These are phyloP conservation scores for Xylogone sp. DNA, from an alignment of 2,329 filamentous ascomycete genomes.

Conservation along the genomic window DNA sequence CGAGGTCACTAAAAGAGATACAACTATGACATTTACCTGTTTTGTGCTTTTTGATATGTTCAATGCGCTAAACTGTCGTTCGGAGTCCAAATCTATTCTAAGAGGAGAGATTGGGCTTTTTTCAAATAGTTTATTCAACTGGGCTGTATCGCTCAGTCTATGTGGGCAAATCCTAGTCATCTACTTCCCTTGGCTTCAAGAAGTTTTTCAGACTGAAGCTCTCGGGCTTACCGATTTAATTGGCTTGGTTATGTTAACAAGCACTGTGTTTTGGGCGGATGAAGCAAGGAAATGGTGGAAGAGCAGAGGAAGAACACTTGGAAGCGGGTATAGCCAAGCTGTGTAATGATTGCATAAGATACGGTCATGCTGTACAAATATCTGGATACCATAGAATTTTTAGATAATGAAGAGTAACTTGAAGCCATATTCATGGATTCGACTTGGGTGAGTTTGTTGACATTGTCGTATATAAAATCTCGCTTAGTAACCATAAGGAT, in stretches of 20 bases:
- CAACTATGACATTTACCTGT: conserved; percentile 98
- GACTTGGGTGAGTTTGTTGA: too few species aligned
- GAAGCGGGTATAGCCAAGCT: conserved; percentile 61
- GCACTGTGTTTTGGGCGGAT: conserved; percentile 92
- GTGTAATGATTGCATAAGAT: conserved; percentile 39
- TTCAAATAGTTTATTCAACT: conserved; percentile 92
- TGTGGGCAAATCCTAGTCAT: conserved; percentile 87
- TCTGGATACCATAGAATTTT: not conserved
- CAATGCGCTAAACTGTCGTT: conserved; percentile 91
- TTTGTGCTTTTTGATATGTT: conserved; percentile 99
- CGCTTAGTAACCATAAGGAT: not conserved
- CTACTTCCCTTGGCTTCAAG: conserved; percentile 90
- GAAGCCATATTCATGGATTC: too few species aligned
- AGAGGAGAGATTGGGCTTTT: conserved; percentile 80
- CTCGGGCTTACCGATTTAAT: conserved; percentile 71
- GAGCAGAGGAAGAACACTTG: conserved; percentile 49
- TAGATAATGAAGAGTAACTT: too few species aligned
- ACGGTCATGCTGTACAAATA: not conserved
- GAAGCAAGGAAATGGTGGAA: conserved; percentile 80
- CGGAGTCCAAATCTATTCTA: conserved; percentile 83
- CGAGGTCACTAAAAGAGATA: conserved; percentile 85
- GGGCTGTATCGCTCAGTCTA: conserved; percentile 82
- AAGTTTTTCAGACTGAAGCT: conserved; percentile 93
- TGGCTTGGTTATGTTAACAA: conserved; percentile 70
- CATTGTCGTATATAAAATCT: not conserved